These are phyloP conservation scores for Boletus reticulatus DNA, from an alignment of 768 basidiomycete species.

Conservation along the genomic window DNA sequence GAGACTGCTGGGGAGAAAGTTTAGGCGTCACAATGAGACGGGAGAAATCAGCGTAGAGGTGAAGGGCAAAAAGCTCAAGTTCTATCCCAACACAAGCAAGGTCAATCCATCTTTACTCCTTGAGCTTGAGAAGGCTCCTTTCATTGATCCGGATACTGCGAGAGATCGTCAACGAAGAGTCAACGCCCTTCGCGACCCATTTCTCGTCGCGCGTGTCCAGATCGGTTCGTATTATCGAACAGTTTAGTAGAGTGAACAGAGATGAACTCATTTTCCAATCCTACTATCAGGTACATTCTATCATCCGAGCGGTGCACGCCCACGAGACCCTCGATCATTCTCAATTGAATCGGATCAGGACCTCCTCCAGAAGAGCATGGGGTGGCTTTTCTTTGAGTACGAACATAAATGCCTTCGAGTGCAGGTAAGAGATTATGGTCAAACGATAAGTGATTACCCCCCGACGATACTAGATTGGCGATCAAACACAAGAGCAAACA, in stretches of 20 bases:
- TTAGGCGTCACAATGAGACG: conserved; percentile 43
- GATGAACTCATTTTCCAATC: neutral
- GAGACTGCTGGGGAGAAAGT: conserved; percentile 38
- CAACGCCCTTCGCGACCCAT: conserved; percentile 40
- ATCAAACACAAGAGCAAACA: conserved; percentile 47
- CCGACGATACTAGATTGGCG: conserved; percentile 49
- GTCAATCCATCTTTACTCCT: conserved; percentile 18
- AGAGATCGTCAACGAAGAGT: conserved; percentile 47
- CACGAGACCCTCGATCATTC: conserved; percentile 47
- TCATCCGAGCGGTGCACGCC: conserved; percentile 20
- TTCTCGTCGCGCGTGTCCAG: conserved; percentile 63
- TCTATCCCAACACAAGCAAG: conserved; percentile 10
- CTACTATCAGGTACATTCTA: conserved; percentile 27
- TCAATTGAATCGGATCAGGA: conserved; percentile 69
- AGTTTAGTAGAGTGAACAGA: neutral
- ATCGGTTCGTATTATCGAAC: conserved; percentile 43
- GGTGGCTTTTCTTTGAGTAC: conserved; percentile 61
- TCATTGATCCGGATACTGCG: conserved; percentile 52
- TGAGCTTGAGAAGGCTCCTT: conserved; percentile 54
- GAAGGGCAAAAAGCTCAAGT: conserved; percentile 38
- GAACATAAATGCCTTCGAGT: conserved; percentile 66
- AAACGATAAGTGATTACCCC: neutral
- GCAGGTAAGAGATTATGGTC: conserved; percentile 38
- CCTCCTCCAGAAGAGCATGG: conserved; percentile 45
- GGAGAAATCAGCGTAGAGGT: conserved; percentile 41